Conservation (phyloP, 1,284 basidiomycete genomes). For the Sporisorium iseilematis-ciliati region DNA sequence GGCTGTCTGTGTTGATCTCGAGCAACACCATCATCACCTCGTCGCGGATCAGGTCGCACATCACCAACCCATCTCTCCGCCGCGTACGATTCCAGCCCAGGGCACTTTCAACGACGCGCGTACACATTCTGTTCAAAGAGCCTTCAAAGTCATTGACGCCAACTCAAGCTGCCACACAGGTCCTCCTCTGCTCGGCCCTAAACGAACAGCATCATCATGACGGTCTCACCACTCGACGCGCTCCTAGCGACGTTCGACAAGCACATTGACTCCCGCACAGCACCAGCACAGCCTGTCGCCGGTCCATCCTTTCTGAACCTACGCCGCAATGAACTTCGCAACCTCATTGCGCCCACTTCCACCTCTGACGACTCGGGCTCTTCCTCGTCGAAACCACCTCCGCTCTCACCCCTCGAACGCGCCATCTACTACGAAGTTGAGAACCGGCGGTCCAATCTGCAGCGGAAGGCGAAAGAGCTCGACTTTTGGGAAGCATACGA, state of each 20-base stretch:
- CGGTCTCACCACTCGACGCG: conserved; percentile 35
- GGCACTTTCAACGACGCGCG: no score
- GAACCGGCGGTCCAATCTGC: conserved; percentile 19
- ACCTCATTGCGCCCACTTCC: conserved; percentile 16
- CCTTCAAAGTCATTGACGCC: background rate
- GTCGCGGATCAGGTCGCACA: background rate
- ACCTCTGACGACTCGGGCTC: background rate
- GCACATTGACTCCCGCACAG: conserved; percentile 34
- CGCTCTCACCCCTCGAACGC: conserved; percentile 44
- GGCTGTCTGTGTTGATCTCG: background rate
- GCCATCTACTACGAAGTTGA: conserved; percentile 49
- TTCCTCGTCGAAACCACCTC: background rate
- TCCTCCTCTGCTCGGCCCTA: background rate
- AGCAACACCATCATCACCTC: background rate
- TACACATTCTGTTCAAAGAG: no score
- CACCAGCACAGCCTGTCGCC: conserved; percentile 17
- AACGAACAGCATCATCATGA: conserved; percentile 10
- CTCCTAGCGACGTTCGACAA: conserved; percentile 32
- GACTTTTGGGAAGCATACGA: conserved; percentile 53
- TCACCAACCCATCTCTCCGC: background rate
- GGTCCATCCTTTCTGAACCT: conserved; percentile 24
- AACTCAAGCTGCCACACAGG: background rate
- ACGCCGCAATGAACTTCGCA: conserved; percentile 25
- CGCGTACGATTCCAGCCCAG: no score
- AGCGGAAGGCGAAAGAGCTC: conserved; percentile 33